Evolutionary conservation across 2,329 filamentous ascomycete species (phyloP), one percentile per base, ranked within the genome.

Genomic region (Chaetomiaceae sp.): DNA sequence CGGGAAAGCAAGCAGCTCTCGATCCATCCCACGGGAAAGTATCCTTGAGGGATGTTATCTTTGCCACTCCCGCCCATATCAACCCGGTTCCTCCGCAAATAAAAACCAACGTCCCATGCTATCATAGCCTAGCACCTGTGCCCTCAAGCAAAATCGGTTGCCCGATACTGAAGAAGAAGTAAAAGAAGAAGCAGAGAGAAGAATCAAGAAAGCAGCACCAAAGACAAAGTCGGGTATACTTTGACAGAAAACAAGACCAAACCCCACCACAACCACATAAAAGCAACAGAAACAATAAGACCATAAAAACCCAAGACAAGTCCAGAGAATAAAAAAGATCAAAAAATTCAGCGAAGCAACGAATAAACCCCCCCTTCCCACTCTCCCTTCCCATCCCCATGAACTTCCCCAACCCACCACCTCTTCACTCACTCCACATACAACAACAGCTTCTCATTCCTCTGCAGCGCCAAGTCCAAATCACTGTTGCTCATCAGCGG

Each of bases 371-470:
- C 8, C 19, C 6, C 36, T 6, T 9, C 27, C 14, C 27, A 3
- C 27, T 31, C 27, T 11, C 4, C 9, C 27, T 6, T 31, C 27
- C 27, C n/a, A 34, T 6, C 4, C 31, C 31, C 11, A 34, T 14
- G 6, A n/a, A 44, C 17, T 17, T 19, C 9, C 8, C 23, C 33
- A 20, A 6, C 31, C 33, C 74, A 31, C 43, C 15, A 5, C 19
- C 3, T 12, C 36, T 4, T 38, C n/a, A n/a, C 3, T 51, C 27
- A 72, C 60, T 85, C 81, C 29, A 88, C 85, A 61, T 84, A 88
- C 23, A 96, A 75, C 50, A 91, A 83, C 59, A 97, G 76, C 74
- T 96, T 96, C 61, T 91, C 86, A 70, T 95, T 95, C 63, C 90
- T 78, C 63, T 88, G 81, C 59, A 96, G 75, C 3, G 92, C 92